Conservation (phyloP, 108 stramenopile species). For the Fragilariopsis cylindrus region DNA sequence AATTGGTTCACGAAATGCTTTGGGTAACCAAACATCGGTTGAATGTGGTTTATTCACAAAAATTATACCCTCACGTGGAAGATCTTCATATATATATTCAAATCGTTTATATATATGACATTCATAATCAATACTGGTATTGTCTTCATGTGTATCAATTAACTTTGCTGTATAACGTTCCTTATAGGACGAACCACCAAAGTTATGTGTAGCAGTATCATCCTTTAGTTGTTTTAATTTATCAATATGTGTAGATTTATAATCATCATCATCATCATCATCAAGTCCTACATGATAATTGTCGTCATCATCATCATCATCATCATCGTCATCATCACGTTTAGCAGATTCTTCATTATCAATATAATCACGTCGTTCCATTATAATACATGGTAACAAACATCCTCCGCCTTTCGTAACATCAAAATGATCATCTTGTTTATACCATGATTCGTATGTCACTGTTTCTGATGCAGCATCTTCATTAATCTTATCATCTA, state of each 20-base stretch:
- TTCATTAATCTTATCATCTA: slow-evolving; percentile 10
- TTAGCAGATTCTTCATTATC: neutral
- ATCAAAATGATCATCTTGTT: slow-evolving; percentile 2
- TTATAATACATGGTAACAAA: slow-evolving; percentile 36
- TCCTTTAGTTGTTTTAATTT: neutral
- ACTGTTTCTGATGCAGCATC: slow-evolving; percentile 3
- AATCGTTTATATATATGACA: slow-evolving; percentile 26
- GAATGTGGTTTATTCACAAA: slow-evolving; percentile 20
- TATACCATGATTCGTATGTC: slow-evolving; percentile 17
- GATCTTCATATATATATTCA: slow-evolving; percentile 27
- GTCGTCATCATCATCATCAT: neutral
- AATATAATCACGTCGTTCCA: slow-evolving; percentile 19
- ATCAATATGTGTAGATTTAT: neutral
- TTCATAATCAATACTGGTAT: slow-evolving; percentile 20
- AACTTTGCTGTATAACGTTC: slow-evolving; percentile 23
- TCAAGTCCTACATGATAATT: neutral
- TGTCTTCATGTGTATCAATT: slow-evolving; percentile 22
- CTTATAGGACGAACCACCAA: too few species aligned
- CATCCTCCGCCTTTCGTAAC: neutral
- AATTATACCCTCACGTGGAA: slow-evolving; percentile 44
- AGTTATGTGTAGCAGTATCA: neutral
- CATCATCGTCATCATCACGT: neutral
- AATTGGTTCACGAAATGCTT: slow-evolving; percentile 52
- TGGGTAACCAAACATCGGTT: slow-evolving; percentile 27
- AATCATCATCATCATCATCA: neutral